Percentiles rank a stretch among this genome's conserved stretches.
These are phyloP conservation scores for Suillus subluteus DNA, from an alignment of 768 basidiomycete genomes.

Conservation along the genomic window DNA sequence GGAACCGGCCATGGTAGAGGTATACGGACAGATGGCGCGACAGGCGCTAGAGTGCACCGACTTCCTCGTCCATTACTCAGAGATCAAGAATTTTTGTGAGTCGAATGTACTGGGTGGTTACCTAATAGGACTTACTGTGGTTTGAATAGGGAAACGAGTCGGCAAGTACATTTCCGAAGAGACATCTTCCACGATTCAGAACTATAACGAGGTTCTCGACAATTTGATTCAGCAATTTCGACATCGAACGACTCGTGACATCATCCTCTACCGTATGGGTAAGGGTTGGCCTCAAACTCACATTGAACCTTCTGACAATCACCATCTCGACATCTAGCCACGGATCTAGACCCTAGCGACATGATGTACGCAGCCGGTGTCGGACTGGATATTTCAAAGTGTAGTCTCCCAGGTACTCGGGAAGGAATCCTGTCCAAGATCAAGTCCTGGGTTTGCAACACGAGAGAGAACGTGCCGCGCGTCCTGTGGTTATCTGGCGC, in stretches of 20 bases:
- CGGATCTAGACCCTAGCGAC: not conserved
- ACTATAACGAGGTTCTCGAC: not conserved
- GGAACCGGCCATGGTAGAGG: not conserved
- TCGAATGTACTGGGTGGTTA: not conserved
- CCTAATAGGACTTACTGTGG: not conserved
- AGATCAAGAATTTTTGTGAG: slow-evolving; percentile 27
- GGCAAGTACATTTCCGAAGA: slow-evolving; percentile 6
- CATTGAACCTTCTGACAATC: not conserved
- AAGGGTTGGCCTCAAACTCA: not conserved
- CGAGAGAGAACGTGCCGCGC: slow-evolving; percentile 1
- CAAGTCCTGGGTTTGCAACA: slow-evolving; percentile 16
- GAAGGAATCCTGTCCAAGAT: slow-evolving; percentile 17
- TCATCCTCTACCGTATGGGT: not conserved
- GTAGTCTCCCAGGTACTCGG: slow-evolving; percentile 22
- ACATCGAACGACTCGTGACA: not conserved
- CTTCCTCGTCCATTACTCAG: slow-evolving; percentile 32
- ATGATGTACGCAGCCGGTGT: not conserved
- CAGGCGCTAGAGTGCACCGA: slow-evolving; percentile 30
- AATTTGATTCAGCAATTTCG: slow-evolving; percentile 5
- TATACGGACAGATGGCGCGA: slow-evolving; percentile 4
- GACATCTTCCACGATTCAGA: not conserved
- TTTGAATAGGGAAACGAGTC: not conserved
- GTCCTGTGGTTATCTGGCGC: slow-evolving; percentile 19
- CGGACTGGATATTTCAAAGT: slow-evolving; percentile 3
- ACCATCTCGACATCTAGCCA: not conserved